Conservation (phyloP, 768 basidiomycete genomes). For the Artomyces pyxidatus region DNA sequence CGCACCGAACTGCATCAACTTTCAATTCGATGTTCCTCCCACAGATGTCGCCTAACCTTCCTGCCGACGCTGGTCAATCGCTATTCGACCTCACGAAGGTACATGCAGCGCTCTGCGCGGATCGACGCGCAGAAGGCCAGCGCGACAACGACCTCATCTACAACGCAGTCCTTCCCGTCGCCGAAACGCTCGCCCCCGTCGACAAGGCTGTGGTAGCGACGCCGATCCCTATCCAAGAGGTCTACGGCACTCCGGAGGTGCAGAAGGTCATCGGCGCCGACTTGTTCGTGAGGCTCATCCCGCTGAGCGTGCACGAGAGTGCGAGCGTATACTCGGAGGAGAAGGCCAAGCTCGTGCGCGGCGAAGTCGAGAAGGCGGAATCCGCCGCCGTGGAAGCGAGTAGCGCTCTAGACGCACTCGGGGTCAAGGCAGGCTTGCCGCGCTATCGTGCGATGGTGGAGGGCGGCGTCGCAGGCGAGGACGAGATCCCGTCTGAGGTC, state of each 20-base stretch:
- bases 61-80: conserved; percentile 75
- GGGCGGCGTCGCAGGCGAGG: conserved; percentile 51
- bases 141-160: conserved; percentile 98
- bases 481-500: conserved; percentile 65
- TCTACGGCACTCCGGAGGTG: conserved; percentile 84
- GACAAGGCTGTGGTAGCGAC: conserved; percentile 80
- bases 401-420: conserved; percentile 74
- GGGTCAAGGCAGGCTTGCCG: conserved; percentile 61
- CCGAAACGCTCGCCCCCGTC: conserved; percentile 69
- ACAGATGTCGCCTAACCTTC: conserved; percentile 71
- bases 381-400: conserved; percentile 71
- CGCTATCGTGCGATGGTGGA: conserved; percentile 68
- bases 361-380: conserved; percentile 84
- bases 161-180: conserved; percentile 77
- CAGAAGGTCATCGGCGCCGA: conserved; percentile 93
- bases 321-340: conserved; percentile 97
- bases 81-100: conserved; percentile 79
- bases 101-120: conserved; percentile 68
- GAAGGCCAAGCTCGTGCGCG: conserved; percentile 90
- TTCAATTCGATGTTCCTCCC: conserved; percentile 68
- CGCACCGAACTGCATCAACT: conserved; percentile 54
- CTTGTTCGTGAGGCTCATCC: conserved; percentile 80
- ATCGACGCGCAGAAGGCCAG: conserved; percentile 65
- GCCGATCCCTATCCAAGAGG: conserved; percentile 88
- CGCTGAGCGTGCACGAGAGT: conserved; percentile 90